Conservation (phyloP, 148 eudicot genomes). For the Silene latifolia region DNA sequence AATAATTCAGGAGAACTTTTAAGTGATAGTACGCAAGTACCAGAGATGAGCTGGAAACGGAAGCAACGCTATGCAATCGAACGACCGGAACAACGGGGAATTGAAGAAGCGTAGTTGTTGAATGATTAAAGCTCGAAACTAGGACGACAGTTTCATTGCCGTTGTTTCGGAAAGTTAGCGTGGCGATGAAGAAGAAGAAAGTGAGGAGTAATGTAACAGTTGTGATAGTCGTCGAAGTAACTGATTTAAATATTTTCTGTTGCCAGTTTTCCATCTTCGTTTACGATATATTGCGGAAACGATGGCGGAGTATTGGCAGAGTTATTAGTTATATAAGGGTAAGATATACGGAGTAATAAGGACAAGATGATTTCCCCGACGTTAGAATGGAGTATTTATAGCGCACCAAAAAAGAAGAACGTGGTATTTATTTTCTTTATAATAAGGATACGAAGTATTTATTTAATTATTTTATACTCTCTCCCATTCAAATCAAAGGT, state of each 20-base stretch:
- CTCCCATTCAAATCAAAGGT: too few species aligned
- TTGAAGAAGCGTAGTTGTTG: conserved; percentile 17
- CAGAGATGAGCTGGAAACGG: conserved; percentile 14
- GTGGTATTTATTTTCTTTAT: too few species aligned
- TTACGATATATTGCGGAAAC: conserved; percentile 7
- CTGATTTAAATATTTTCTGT: background rate
- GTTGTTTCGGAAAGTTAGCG: background rate
- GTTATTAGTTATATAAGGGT: too few species aligned
- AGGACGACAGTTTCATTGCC: too few species aligned
- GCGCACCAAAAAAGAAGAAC: too few species aligned
- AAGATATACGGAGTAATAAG: too few species aligned
- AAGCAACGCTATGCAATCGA: conserved; percentile 20
- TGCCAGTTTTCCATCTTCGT: conserved; percentile 14
- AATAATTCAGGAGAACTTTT: too few species aligned
- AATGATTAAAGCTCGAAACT: background rate
- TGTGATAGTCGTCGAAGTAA: background rate
- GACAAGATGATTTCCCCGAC: too few species aligned
- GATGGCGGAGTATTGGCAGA: too few species aligned
- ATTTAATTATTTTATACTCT: too few species aligned
- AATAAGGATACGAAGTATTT: too few species aligned
- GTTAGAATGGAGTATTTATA: too few species aligned
- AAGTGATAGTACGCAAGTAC: background rate
- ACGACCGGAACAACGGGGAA: conserved; percentile 13
- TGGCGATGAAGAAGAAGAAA: conserved; percentile 4
- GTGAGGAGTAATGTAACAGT: conserved; percentile 17